Percentiles rank a stretch among this genome's conserved stretches.
phyloP scores from a whole-genome alignment of 306 rosid genomes.

The Cucurbita maxima region DNA sequence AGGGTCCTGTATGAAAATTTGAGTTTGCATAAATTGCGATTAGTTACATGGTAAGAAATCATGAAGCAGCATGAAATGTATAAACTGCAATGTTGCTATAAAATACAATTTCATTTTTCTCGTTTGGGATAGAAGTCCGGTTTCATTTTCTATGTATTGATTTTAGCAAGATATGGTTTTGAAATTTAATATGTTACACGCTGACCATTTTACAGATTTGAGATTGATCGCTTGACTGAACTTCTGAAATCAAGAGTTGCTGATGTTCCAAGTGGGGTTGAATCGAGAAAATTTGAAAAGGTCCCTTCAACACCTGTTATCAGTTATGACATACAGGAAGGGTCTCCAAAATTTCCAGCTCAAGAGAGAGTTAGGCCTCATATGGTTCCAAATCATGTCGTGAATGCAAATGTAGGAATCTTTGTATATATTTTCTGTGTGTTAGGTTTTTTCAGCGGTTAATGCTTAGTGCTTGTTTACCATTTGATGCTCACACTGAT shows the following conservation, averaged over 20 bases:
- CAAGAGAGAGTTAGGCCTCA: conserved; percentile 23
- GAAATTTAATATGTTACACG: neutral
- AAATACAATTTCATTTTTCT: neutral
- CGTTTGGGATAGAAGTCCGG: neutral
- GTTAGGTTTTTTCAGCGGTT: neutral
- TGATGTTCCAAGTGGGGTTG: conserved; percentile 29
- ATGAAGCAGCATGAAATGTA: neutral
- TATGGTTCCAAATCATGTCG: conserved; percentile 28
- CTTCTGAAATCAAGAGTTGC: conserved; percentile 62
- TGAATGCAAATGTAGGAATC: conserved; percentile 36
- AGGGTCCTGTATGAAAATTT: neutral
- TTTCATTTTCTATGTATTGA: neutral
- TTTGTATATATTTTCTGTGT: neutral
- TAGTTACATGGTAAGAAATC: neutral
- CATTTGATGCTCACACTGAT: neutral
- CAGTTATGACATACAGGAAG: conserved; percentile 26
- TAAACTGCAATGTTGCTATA: neutral
- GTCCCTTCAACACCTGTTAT: conserved; percentile 20
- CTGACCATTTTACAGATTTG: conserved; percentile 42
- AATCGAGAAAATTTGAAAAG: conserved; percentile 27
- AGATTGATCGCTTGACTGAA: conserved; percentile 73
- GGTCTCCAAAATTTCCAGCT: conserved; percentile 17
- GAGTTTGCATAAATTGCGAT: neutral
- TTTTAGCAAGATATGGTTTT: neutral
- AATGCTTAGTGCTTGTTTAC: neutral